Base-by-base conservation (phyloP, 75 land plant genomes). In the Cunninghamia lanceolata region DNA sequence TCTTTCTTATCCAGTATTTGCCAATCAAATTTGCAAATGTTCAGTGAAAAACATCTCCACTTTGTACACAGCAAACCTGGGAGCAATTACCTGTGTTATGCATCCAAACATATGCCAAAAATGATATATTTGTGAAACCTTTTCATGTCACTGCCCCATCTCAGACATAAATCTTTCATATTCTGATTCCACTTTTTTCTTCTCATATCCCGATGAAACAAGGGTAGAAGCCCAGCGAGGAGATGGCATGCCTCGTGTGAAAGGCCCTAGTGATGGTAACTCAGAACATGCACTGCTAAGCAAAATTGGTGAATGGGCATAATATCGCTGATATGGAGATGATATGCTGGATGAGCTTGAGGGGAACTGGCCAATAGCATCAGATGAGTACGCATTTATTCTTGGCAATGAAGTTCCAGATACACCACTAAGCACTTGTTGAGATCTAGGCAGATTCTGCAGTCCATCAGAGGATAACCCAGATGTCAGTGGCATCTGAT, bases 161-260 rank as follows among this genome's bases (percentile, higher is more conserved):
- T 43, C 47, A 80, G 82, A 28, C 46, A 45, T 43, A 80, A 45
- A 80, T 10, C 52, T 80, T 45, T 45, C 82, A 25, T 80, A 80
- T 80, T 45, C 82, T 45, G 30, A n/a, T 42, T n/a, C 82, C 50
- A 13, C 82, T 19, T 10, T 45, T 80, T 80, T 43, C 46, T 80
- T 80, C 32, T 28, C 34, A 80, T 80, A 80, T 80, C 82, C 82
- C 28, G 82, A 80, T 43, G 32, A 11, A 40, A 80, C 45, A 80
- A 80, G 82, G 82, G 15, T 45, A 80, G 82, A 80, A 45, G 32
- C 1, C 82, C 30, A 43, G 14, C 11, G 47, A 42, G 46, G 50
- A 80, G 82, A 43, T 38, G 14, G 32, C 47, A 80, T 43, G 14
- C 50, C 82, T 45, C 50, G 14, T 13, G 46, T 2, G 10, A 45